Evolutionary conservation across 441 rosid genomes (phyloP).

Genomic region (Syzygium syzygioides): DNA sequence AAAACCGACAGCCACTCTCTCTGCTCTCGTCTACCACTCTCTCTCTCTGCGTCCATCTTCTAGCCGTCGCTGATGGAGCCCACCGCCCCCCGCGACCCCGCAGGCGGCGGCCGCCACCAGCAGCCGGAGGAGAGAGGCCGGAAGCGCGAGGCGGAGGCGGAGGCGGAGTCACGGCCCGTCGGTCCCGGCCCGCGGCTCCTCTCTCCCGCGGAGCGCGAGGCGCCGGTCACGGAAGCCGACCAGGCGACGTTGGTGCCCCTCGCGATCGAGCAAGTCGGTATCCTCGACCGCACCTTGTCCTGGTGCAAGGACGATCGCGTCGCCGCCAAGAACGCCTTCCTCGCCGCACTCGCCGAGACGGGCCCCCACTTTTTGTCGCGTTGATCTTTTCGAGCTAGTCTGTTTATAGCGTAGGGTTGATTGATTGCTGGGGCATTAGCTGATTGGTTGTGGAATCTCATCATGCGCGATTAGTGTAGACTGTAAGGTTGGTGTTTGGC

Average conservation of each 20-base stretch:
- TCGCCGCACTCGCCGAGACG: too few relatives aligned
- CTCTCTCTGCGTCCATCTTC: not conserved
- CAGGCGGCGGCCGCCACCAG: not conserved
- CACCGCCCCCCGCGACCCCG: not conserved
- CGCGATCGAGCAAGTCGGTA: not conserved
- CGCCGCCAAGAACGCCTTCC: too few relatives aligned
- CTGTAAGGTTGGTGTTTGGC: not conserved
- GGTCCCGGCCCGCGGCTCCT: not conserved
- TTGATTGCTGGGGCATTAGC: not conserved
- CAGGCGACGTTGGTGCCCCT: not conserved
- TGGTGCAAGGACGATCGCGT: too few relatives aligned
- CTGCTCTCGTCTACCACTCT: too few relatives aligned
- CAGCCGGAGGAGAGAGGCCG: not conserved
- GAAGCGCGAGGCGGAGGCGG: not conserved
- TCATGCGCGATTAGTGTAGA: not conserved
- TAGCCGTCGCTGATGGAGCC: not conserved
- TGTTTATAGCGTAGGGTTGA: not conserved
- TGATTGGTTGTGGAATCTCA: not conserved
- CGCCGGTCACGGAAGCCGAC: not conserved
- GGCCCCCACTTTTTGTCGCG: not conserved
- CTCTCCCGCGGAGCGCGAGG: not conserved
- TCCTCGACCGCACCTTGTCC: not conserved
- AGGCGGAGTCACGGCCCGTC: too few relatives aligned
- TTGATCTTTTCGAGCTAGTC: not conserved
- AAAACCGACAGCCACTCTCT: too few relatives aligned